Conservation (phyloP, 1,284 basidiomycete genomes). For the Amylostereum areolatum region DNA sequence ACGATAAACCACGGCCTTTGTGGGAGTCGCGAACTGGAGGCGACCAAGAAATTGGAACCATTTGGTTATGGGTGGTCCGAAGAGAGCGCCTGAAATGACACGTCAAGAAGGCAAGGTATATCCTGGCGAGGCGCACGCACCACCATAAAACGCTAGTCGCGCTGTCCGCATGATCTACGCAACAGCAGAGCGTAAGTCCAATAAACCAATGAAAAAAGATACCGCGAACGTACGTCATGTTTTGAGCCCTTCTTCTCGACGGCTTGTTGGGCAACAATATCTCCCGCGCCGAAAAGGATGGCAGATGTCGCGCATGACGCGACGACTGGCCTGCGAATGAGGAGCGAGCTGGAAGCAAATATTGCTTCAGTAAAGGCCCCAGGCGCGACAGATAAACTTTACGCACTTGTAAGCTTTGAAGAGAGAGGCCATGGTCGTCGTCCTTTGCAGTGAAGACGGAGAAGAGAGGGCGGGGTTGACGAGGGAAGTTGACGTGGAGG, state of each 20-base stretch:
- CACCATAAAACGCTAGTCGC: slow-evolving; percentile 71
- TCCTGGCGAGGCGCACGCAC: slow-evolving; percentile 29
- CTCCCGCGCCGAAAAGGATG: slow-evolving; percentile 71
- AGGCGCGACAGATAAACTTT: not conserved
- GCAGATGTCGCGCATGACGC: slow-evolving; percentile 63
- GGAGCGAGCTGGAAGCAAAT: slow-evolving; percentile 38
- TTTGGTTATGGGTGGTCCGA: slow-evolving; percentile 67
- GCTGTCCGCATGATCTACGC: slow-evolving; percentile 63
- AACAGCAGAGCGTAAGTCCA: not conserved
- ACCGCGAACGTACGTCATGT: slow-evolving; percentile 57
- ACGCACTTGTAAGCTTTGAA: slow-evolving; percentile 50
- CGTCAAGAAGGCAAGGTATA: too few relatives aligned
- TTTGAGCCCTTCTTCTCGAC: slow-evolving; percentile 62
- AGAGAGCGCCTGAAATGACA: slow-evolving; percentile 44
- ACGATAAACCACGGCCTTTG: slow-evolving; percentile 50
- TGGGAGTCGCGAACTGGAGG: slow-evolving; percentile 55
- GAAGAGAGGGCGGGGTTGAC: too few relatives aligned
- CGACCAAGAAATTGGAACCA: slow-evolving; percentile 66
- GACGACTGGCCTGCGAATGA: slow-evolving; percentile 59
- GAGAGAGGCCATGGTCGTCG: slow-evolving; percentile 33
- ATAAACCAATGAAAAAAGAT: not conserved
- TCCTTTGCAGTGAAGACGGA: not conserved
- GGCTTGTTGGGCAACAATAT: slow-evolving; percentile 77
- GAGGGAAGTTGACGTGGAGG: too few relatives aligned
- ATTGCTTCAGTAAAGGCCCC: not conserved